A percentile compares a stretch with the other conserved stretches of the same genome.
phyloP scores from a whole-genome alignment of 2,329 filamentous ascomycete genomes.

The Ophiostoma tasmaniense region DNA sequence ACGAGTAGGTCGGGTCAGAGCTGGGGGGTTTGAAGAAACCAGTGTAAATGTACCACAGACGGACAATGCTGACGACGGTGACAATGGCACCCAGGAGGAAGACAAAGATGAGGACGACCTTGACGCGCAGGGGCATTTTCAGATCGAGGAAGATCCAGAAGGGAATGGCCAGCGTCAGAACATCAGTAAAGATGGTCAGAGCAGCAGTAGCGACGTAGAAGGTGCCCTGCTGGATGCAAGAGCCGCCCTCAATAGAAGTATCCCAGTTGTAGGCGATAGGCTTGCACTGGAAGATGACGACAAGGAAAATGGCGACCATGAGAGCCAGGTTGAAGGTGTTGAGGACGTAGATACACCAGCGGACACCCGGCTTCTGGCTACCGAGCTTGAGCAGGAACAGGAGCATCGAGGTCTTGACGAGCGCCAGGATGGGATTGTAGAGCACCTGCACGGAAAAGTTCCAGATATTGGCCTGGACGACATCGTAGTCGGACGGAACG shows the following conservation, averaged over 20 bases:
- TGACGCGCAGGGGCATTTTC: slow-evolving; percentile 26
- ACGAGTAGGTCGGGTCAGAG: slow-evolving; percentile 26
- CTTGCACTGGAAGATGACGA: slow-evolving; percentile 32
- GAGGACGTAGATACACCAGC: slow-evolving; percentile 25
- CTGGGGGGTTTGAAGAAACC: slow-evolving; percentile 26
- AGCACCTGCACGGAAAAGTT: slow-evolving; percentile 20
- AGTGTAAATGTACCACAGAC: slow-evolving; percentile 28
- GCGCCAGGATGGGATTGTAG: slow-evolving; percentile 23
- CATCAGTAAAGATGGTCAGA: slow-evolving; percentile 37
- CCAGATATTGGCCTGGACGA: slow-evolving; percentile 14
- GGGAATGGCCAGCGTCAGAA: slow-evolving; percentile 35
- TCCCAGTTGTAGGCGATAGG: slow-evolving; percentile 39
- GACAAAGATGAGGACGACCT: slow-evolving; percentile 27
- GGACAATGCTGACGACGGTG: slow-evolving; percentile 29
- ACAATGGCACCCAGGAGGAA: slow-evolving; percentile 29
- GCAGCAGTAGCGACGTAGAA: slow-evolving; percentile 30
- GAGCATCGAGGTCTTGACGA: slow-evolving; percentile 30
- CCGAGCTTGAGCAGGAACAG: slow-evolving; percentile 29
- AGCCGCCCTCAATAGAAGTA: slow-evolving; percentile 31
- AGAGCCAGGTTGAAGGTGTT: slow-evolving; percentile 27
- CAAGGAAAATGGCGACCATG: slow-evolving; percentile 28
- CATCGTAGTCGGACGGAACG: slow-evolving; percentile 15
- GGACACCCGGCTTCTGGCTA: slow-evolving; percentile 25
- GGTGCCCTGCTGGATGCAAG: slow-evolving; percentile 28
- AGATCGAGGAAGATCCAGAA: slow-evolving; percentile 29